These are phyloP conservation scores for Phalaenopsis aphrodite DNA, from an alignment of 106 monocot genomes.

Conservation along the genomic window DNA sequence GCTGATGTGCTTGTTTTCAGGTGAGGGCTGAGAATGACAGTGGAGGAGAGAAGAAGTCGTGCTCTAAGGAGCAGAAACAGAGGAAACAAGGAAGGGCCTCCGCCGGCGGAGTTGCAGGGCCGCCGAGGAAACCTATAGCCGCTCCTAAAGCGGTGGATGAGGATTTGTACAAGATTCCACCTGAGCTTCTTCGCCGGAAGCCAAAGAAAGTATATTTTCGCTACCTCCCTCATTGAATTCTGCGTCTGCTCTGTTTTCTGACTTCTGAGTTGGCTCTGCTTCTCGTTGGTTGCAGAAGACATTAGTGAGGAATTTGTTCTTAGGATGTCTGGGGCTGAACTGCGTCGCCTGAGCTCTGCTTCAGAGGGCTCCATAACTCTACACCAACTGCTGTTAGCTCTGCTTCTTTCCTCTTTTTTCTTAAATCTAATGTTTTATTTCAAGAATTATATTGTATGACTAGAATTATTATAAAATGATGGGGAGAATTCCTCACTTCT, in stretches of 20 bases:
- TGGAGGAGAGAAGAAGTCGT: neutral
- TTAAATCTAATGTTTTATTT: neutral
- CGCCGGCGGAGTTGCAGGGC: neutral
- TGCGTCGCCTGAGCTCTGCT: slow-evolving; percentile 12
- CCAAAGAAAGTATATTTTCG: slow-evolving; percentile 18
- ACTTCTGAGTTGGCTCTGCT: neutral
- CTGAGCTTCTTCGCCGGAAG: slow-evolving; percentile 29
- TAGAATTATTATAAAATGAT: neutral
- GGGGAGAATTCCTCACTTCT: neutral
- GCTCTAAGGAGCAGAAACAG: slow-evolving; percentile 1
- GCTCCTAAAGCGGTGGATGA: slow-evolving; percentile 32
- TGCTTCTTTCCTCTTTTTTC: neutral
- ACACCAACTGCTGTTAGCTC: neutral
- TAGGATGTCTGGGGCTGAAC: slow-evolving; percentile 22
- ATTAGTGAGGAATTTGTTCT: slow-evolving; percentile 17
- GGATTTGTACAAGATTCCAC: slow-evolving; percentile 42
- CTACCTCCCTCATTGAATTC: neutral
- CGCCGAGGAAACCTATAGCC: neutral
- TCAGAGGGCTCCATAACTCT: neutral
- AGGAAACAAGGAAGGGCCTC: neutral
- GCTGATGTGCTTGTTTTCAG: neutral
- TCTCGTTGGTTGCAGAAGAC: slow-evolving; percentile 12
- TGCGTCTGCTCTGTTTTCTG: neutral
- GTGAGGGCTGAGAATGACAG: neutral
- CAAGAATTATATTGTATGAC: neutral